Base-by-base conservation (phyloP, 495 filamentous ascomycete genomes). In the Aspergillus heteromorphus region DNA sequence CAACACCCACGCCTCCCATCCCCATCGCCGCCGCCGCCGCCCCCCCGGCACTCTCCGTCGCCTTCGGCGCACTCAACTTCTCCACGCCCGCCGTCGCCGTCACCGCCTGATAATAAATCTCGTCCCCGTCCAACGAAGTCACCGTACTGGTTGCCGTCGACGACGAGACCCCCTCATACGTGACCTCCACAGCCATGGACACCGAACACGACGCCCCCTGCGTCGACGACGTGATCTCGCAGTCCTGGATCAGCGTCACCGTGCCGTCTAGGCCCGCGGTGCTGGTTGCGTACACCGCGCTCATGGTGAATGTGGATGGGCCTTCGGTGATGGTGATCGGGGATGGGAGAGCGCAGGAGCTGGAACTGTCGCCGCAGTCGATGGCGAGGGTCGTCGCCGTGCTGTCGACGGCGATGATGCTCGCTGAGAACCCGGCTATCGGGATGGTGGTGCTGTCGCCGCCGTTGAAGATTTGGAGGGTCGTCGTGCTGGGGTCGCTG, bases 51-150 rank as follows among this genome's bases (percentile, higher is more conserved):
- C 16, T 21, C 1, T 9, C 21, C 41, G 54, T 41, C 31, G 50
- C 40, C 27, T 30, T 13, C 18, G 54, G 31, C 11, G 14, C 38
- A 27, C 49, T 52, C 49, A 68, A 54, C 51, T 69, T 66, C 5
- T 65, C 62, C 20, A 53, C 48, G 40, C 67, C 67, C 18, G 64
- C 70, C 7, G 70, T 74, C 47, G 71, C 48, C 40, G 63, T 64
- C 13, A 73, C 50, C 23, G 63, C 56, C 18, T 57, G 10, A 23
- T 64, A 56, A 19, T 36, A 34, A 16, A 63, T 54, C 10, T 51
- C 29, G 11, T 36, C 25, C 6, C 48, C 43, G 13, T 27, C 18
- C 21, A 49, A 34, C 3, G 52, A 45, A 6, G 60, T 54, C 23
- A 21, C 29, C 6, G 49, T 51, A 13, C 53, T 36, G 2, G 31